Percentiles rank a stretch among this genome's conserved stretches.
These are phyloP conservation scores for Monilinia vaccinii-corymbosi DNA, from an alignment of 2,329 filamentous ascomycete species.

Conservation along the genomic window DNA sequence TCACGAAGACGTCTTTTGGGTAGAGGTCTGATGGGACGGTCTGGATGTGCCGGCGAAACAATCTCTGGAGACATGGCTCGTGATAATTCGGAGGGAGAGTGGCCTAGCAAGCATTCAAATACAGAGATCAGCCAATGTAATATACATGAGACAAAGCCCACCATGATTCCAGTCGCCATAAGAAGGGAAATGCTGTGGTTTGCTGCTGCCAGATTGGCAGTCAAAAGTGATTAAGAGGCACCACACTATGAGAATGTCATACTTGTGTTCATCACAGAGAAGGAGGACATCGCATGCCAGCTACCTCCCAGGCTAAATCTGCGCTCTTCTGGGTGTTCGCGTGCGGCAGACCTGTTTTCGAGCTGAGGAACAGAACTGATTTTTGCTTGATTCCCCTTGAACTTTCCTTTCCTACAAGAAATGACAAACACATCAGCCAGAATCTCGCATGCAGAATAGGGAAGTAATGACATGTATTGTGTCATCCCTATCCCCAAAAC, in stretches of 20 bases:
- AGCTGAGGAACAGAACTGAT: neutral
- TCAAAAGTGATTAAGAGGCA: neutral
- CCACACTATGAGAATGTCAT: slow-evolving; percentile 9
- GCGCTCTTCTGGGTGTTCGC: slow-evolving; percentile 1
- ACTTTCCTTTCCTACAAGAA: slow-evolving; percentile 5
- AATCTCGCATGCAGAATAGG: slow-evolving; percentile 5
- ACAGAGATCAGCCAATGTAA: slow-evolving; percentile 11
- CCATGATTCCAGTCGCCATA: slow-evolving; percentile 1
- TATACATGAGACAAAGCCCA: slow-evolving; percentile 10
- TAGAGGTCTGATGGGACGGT: slow-evolving; percentile 85
- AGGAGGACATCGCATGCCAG: slow-evolving; percentile 8
- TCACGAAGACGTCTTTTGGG: slow-evolving; percentile 84
- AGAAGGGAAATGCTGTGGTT: neutral
- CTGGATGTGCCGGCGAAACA: slow-evolving; percentile 65
- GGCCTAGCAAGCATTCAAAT: slow-evolving; percentile 20
- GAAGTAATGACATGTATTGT: slow-evolving; percentile 11
- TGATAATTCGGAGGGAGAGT: slow-evolving; percentile 28
- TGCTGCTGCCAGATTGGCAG: slow-evolving; percentile 3
- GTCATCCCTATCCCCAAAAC: slow-evolving; percentile 9
- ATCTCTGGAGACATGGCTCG: slow-evolving; percentile 60
- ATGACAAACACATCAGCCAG: slow-evolving; percentile 6
- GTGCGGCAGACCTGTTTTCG: neutral
- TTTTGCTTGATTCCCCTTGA: neutral
- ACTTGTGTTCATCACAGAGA: slow-evolving; percentile 11
- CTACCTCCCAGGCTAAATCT: slow-evolving; percentile 6